Evolutionary conservation across 2,329 filamentous ascomycete species (phyloP), one percentile per base, ranked within the genome.

Genomic region (Calonectria fujianensis): DNA sequence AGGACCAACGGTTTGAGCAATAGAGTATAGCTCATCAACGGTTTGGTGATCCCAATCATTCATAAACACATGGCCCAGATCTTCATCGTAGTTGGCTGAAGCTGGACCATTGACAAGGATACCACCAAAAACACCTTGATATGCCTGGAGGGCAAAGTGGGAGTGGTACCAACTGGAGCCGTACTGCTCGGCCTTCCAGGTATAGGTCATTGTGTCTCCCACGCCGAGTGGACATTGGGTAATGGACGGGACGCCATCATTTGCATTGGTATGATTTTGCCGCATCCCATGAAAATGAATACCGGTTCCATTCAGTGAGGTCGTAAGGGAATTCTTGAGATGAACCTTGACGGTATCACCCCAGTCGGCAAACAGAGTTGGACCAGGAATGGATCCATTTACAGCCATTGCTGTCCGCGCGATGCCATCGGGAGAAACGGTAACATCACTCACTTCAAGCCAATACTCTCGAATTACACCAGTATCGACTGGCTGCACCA

Each of bases 251-350:
- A 57, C 52, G 10, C 52, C 52, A 7, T 57, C 52, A 57, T 57
- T 57, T 57, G 52, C 52, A 35, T 57, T 57, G 52, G 52, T 57
- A 57, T 57, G 52, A 11, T 57, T 57, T 32, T 57, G 52, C 18
- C 52, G 52, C 52, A 57, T 57, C 14, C 52, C 52, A n/a, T 57
- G 52, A 32, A 57, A 57, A 37, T 57, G 52, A 35, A 57, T 13
- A 14, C 52, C 32, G 9, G 52, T 57, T 57, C 52, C 52, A n/a
- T 57, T 57, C 3, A 57, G 52, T 5, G 52, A 57, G 3, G 52
- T 35, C 5, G 52, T 35, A 3, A 57, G 31, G 2, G 52, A 57
- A 24, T 57, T 57, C 32, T 13, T 57, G 31, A 57, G 52, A 35
- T 57, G 52, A 35, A 57, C 52, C 10, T 57, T 57, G 18, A 57